phyloP scores from a whole-genome alignment of 164 flowering plant genomes.

The Nymphaea thermarum region DNA sequence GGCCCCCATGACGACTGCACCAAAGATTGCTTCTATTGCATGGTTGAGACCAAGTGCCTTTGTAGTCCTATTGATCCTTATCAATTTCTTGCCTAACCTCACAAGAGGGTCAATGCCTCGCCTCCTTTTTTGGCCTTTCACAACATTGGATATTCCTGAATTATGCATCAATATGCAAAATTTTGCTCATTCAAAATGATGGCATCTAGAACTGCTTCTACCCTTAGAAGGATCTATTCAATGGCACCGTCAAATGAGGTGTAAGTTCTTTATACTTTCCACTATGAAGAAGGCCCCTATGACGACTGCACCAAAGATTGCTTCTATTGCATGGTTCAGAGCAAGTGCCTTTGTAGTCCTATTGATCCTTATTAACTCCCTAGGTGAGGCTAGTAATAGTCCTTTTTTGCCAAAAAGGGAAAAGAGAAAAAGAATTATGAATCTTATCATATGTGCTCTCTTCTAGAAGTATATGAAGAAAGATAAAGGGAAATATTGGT shows the following conservation, averaged over 20 bases:
- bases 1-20: constrained; percentile 68
- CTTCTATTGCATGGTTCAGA: constrained; percentile 71
- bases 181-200: constrained; percentile 10
- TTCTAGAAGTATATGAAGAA: constrained; percentile 46
- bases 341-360: constrained; percentile 90
- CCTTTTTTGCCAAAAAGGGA: constrained; percentile 19
- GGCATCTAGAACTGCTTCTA: constrained; percentile 58
- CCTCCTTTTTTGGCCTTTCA: too few relatives aligned
- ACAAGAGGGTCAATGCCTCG: too few relatives aligned
- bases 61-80: constrained; percentile 79
- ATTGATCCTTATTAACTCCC: constrained; percentile 66
- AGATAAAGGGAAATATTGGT: constrained; percentile 21
- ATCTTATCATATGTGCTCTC: not conserved
- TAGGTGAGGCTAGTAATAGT: constrained; percentile 58
- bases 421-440: not conserved
- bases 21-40: constrained; percentile 71
- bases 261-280: constrained; percentile 42
- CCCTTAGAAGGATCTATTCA: constrained; percentile 70
- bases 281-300: constrained; percentile 57
- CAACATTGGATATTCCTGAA: too few relatives aligned
- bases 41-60: constrained; percentile 82
- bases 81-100: not conserved
- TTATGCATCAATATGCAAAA: too few relatives aligned
- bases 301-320: constrained; percentile 64
- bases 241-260: constrained; percentile 54